Percentiles rank a stretch among this genome's conserved stretches.
phyloP scores from a whole-genome alignment of 495 filamentous ascomycete species.

The Aspergillus affinis region DNA sequence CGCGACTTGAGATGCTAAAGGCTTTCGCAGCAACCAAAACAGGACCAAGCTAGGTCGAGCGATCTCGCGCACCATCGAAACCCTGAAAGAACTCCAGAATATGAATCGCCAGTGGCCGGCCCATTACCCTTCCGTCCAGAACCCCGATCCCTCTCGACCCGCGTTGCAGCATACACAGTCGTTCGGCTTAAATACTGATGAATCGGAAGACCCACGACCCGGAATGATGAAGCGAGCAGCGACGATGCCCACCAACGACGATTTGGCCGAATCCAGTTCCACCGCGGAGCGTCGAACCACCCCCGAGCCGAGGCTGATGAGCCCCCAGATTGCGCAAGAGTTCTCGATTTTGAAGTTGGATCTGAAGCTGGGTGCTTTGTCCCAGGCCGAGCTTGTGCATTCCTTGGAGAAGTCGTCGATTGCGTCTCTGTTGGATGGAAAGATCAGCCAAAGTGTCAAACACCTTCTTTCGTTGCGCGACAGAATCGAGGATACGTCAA shows the following conservation, averaged over 20 bases:
- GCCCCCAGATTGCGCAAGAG: slow-evolving; percentile 90
- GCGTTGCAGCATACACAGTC: slow-evolving; percentile 56
- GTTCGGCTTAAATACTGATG: slow-evolving; percentile 31
- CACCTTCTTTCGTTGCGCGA: slow-evolving; percentile 85
- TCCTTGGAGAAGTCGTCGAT: slow-evolving; percentile 92
- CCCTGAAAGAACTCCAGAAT: slow-evolving; percentile 74
- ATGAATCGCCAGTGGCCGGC: slow-evolving; percentile 92
- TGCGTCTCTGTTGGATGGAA: slow-evolving; percentile 86
- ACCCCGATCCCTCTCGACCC: slow-evolving; percentile 44
- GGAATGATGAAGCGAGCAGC: slow-evolving; percentile 59
- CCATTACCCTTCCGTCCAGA: slow-evolving; percentile 84
- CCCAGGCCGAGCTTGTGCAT: slow-evolving; percentile 89
- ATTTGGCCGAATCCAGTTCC: slow-evolving; percentile 68
- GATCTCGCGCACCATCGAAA: slow-evolving; percentile 81
- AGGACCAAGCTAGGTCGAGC: slow-evolving; percentile 78
- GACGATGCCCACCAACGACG: slow-evolving; percentile 64
- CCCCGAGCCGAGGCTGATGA: slow-evolving; percentile 74
- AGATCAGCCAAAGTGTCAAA: slow-evolving; percentile 88
- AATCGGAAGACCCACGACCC: slow-evolving; percentile 45
- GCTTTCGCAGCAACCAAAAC: slow-evolving; percentile 77
- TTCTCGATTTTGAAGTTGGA: slow-evolving; percentile 95
- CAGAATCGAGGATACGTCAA: slow-evolving; percentile 94
- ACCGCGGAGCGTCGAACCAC: slow-evolving; percentile 55
- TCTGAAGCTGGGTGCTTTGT: slow-evolving; percentile 80
- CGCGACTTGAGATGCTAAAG: slow-evolving; percentile 26